Evolutionary conservation across 495 filamentous ascomycete genomes (phyloP).

Genomic region (Penicillium herquei): DNA sequence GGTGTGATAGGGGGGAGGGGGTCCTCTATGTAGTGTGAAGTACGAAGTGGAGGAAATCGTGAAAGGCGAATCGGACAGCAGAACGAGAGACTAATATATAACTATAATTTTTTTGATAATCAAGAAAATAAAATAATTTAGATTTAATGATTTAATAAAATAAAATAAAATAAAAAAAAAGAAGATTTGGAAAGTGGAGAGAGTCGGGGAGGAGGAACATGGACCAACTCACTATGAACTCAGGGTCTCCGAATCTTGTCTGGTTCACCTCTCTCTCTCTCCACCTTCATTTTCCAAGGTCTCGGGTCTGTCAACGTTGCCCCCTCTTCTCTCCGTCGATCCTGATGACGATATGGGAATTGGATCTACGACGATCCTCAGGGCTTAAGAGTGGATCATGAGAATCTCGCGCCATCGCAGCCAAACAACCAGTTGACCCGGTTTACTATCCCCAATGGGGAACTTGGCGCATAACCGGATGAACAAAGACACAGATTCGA

Average conservation of each 20-base stretch:
- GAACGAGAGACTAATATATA: too few species aligned
- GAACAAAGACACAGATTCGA: conserved; percentile 18
- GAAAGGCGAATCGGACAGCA: too few species aligned
- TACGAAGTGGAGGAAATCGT: too few species aligned
- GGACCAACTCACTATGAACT: neutral
- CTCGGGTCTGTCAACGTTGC: conserved; percentile 7
- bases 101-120: too few species aligned
- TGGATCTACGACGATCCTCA: conserved; percentile 22
- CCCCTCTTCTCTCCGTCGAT: conserved; percentile 1
- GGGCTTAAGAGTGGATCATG: conserved; percentile 12
- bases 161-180: conserved; percentile 1
- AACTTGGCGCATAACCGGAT: conserved; percentile 22
- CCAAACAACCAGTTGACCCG: neutral
- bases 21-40: neutral
- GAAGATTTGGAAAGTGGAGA: neutral
- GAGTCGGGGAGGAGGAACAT: neutral
- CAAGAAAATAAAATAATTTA: neutral
- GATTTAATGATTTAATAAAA: neutral
- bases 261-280: neutral
- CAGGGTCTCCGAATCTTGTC: neutral
- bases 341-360: conserved; percentile 14
- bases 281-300: conserved; percentile 18
- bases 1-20: conserved; percentile 1
- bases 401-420: conserved; percentile 17
- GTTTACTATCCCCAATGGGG: conserved; percentile 16